These are phyloP conservation scores for Nigrograna mackinnonii DNA, from an alignment of 2,329 filamentous ascomycete species.

Conservation along the genomic window DNA sequence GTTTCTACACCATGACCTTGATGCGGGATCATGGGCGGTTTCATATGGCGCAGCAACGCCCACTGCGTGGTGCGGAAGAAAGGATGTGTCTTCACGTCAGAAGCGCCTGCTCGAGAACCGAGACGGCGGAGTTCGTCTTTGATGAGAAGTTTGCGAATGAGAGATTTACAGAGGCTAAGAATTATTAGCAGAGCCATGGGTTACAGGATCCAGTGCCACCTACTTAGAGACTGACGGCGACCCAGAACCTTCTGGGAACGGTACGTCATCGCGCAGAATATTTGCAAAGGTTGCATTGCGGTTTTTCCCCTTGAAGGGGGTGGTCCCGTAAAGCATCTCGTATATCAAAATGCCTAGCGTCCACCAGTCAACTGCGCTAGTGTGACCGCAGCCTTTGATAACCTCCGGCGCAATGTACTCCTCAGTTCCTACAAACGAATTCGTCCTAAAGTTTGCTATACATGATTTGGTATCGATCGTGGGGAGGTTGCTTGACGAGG, in stretches of 20 bases:
- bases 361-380: conserved; percentile 99
- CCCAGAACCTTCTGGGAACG: conserved; percentile 87
- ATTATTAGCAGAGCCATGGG: too few species aligned
- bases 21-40: conserved; percentile 93
- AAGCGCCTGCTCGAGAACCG: conserved; percentile 91
- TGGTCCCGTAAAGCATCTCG: conserved; percentile 98
- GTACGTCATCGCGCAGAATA: conserved; percentile 92
- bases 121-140: conserved; percentile 95
- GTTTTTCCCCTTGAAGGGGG: conserved; percentile 99
- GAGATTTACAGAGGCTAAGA: conserved; percentile 82
- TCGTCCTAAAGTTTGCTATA: conserved; percentile 97
- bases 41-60: conserved; percentile 96
- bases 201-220: too few species aligned
- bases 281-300: conserved; percentile 98
- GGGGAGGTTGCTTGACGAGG: conserved; percentile 82
- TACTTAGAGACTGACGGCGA: conserved; percentile 90
- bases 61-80: conserved; percentile 97
- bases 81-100: conserved; percentile 92
- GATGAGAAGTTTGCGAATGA: conserved; percentile 95
- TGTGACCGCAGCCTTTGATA: conserved; percentile 97
- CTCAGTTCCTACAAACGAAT: conserved; percentile 97
- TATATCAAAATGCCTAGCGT: conserved; percentile 96
- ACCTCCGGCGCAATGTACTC: conserved; percentile 99
- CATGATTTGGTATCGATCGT: conserved; percentile 99
- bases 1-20: conserved; percentile 90